Evolutionary conservation across 1,139 yeast genomes (phyloP), one percentile per base, ranked within the genome.

Genomic region (Saccharomyces hybrid): DNA sequence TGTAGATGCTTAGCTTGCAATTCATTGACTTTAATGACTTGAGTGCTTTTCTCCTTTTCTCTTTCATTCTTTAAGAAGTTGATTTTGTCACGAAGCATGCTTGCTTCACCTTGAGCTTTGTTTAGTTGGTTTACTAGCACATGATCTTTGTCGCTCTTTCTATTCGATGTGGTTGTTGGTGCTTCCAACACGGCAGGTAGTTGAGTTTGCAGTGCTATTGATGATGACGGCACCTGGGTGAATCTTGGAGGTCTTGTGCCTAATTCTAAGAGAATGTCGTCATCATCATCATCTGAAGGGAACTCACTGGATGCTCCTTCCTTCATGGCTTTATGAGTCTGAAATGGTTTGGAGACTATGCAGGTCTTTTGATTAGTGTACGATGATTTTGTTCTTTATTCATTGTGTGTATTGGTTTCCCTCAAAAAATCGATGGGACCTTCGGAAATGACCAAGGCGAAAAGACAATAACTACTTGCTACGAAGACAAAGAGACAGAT

Each of bases 91-190:
- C 91, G 73, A 26, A 89, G 74, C 42, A 88, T 83, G 9, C 95
- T 83, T 31, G 86, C 82, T 64, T 89, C 96, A 2, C 96, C 96
- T 59, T 79, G 84, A 0, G 89, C 84, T 44, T 75, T 73, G 57
- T 75, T 75, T 11, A 82, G 60, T 48, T 71, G 44, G 4, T 38
- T 38, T 9, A 38, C 12, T 9, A 38, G n/a, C 19, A 9, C 24
- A 11, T 16, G 16, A 16, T 8, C 21, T 1, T 38, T 38, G 6
- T 38, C 24, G 19, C 12, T 8, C 24, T 38, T 7, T 38, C 19
- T 16, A 16, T 38, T 38, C 11, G 19, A 38, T 16, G 44, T 38
- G 24, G 44, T 8, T 8, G 21, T 38, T 16, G 44, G 11, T 16
- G 16, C n/a, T 6, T 8, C 12, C 11, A 16, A 1, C 9, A 21